phyloP scores from a whole-genome alignment of 2,329 filamentous ascomycete genomes.

The Clarireedia paspali region DNA sequence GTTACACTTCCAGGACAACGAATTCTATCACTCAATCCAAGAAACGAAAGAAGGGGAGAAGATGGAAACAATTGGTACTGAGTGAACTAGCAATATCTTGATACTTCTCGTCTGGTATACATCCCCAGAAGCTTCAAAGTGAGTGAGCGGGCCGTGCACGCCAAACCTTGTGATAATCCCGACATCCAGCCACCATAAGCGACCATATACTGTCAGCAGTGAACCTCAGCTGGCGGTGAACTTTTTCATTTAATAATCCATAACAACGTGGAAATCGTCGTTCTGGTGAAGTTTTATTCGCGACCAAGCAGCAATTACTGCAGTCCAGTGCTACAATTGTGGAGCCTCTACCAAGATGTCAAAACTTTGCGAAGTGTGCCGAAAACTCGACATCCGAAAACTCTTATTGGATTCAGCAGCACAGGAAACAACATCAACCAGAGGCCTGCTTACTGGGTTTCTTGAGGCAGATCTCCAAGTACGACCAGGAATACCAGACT shows the following conservation, averaged over 20 bases:
- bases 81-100: constrained; percentile 9
- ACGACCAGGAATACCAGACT: constrained; percentile 5
- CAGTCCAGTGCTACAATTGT: neutral
- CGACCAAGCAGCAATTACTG: too few species aligned
- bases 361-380: constrained; percentile 3
- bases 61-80: constrained; percentile 52
- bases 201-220: too few species aligned
- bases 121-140: too few species aligned
- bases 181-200: too few species aligned
- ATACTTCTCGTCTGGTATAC: too few species aligned
- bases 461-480: constrained; percentile 1
- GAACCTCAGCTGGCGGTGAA: too few species aligned
- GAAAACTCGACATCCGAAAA: neutral
- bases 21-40: constrained; percentile 51
- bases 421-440: neutral
- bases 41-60: constrained; percentile 44
- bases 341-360: neutral
- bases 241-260: too few species aligned
- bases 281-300: too few species aligned
- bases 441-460: constrained; percentile 3
- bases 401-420: constrained; percentile 4
- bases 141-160: too few species aligned
- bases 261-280: too few species aligned
- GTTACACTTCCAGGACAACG: constrained; percentile 48
- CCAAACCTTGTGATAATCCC: too few species aligned